Conservation (phyloP, 371 early-diverging fungal genomes). For the Mucor velutinosus region DNA sequence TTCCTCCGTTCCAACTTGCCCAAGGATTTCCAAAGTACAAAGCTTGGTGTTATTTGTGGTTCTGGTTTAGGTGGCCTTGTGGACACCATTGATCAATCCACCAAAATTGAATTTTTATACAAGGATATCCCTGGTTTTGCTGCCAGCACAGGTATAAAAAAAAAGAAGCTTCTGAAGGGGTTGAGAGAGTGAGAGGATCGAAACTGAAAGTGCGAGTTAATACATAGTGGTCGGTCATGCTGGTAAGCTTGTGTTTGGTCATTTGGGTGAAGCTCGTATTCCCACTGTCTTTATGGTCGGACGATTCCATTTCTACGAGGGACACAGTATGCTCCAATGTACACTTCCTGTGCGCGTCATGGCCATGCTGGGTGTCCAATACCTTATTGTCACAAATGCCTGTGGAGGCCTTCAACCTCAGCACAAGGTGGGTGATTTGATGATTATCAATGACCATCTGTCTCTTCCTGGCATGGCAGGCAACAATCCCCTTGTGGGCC, state of each 20-base stretch:
- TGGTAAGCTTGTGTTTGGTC: constrained; percentile 92
- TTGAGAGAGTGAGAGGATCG: neutral
- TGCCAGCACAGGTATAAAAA: constrained; percentile 72
- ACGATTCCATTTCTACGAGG: constrained; percentile 89
- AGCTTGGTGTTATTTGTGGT: constrained; percentile 91
- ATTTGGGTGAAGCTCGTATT: constrained; percentile 67
- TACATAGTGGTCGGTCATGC: constrained; percentile 80
- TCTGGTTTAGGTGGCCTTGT: constrained; percentile 90
- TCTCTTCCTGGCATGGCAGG: constrained; percentile 85
- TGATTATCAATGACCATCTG: constrained; percentile 89
- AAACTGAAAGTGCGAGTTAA: neutral
- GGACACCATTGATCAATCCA: constrained; percentile 65
- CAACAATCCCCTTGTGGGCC: constrained; percentile 82
- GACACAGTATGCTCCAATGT: constrained; percentile 74
- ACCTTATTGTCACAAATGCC: constrained; percentile 90
- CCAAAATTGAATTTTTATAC: constrained; percentile 72
- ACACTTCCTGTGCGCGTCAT: constrained; percentile 92
- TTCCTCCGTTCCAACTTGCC: constrained; percentile 36
- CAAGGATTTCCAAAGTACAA: constrained; percentile 37
- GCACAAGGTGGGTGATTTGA: constrained; percentile 86
- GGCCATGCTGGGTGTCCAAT: constrained; percentile 78
- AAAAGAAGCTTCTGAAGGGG: neutral
- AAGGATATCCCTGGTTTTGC: constrained; percentile 87
- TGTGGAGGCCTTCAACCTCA: constrained; percentile 84
- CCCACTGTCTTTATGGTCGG: constrained; percentile 87